phyloP scores from a whole-genome alignment of 768 basidiomycete genomes.

The Lentinula sp. region DNA sequence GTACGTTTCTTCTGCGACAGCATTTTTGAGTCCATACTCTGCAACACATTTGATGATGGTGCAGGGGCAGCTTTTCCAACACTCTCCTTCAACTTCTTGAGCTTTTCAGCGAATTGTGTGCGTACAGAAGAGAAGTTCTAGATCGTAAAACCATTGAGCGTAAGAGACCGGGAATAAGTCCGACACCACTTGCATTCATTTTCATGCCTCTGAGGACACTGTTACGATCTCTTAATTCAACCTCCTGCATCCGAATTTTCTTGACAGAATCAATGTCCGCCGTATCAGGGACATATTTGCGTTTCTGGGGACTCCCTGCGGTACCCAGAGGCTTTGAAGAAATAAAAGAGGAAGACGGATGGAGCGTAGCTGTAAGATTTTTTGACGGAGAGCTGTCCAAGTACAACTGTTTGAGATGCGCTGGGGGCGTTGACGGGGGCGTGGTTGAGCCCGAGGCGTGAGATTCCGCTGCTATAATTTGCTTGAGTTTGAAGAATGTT shows the following conservation, averaged over 20 bases:
- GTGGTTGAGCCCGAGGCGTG: slow-evolving; percentile 17
- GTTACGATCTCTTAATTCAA: slow-evolving; percentile 79
- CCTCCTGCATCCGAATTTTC: slow-evolving; percentile 67
- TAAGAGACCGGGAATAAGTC: neutral
- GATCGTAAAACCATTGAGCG: neutral
- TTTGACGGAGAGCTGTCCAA: slow-evolving; percentile 5
- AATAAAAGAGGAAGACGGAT: slow-evolving; percentile 22
- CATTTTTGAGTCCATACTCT: slow-evolving; percentile 44
- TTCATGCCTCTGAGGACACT: slow-evolving; percentile 81
- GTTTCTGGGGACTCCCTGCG: slow-evolving; percentile 48
- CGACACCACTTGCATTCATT: slow-evolving; percentile 56
- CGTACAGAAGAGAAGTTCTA: slow-evolving; percentile 80
- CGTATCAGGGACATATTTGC: slow-evolving; percentile 72
- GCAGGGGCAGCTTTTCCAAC: slow-evolving; percentile 44
- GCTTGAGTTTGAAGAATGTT: neutral
- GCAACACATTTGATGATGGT: slow-evolving; percentile 18
- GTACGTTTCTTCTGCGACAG: slow-evolving; percentile 66
- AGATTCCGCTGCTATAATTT: slow-evolving; percentile 32
- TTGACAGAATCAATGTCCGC: slow-evolving; percentile 84
- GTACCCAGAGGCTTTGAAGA: slow-evolving; percentile 20
- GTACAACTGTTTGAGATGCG: slow-evolving; percentile 21
- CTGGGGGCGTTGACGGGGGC: slow-evolving; percentile 56
- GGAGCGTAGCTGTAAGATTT: slow-evolving; percentile 6
- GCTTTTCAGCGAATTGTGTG: slow-evolving; percentile 61
- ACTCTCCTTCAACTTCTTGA: slow-evolving; percentile 72